phyloP scores from a whole-genome alignment of 1,284 basidiomycete genomes.

The Somion occarium region DNA sequence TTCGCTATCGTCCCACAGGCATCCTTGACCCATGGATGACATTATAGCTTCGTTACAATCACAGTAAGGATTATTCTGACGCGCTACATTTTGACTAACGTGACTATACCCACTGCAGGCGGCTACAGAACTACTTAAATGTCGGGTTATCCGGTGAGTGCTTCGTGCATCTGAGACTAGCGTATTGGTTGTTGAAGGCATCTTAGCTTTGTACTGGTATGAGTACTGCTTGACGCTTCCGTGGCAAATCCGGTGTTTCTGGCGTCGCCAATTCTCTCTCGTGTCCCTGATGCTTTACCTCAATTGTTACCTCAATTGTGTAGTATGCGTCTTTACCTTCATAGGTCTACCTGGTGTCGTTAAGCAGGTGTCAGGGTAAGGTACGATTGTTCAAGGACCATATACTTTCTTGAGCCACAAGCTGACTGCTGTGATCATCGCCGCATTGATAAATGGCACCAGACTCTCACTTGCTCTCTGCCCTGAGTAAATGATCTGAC shows the following conservation, averaged over 20 bases:
- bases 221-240: slow-evolving; percentile 2
- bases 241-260: not conserved
- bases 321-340: not conserved
- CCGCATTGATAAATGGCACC: not conserved
- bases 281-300: not conserved
- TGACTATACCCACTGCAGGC: not conserved
- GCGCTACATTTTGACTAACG: not conserved
- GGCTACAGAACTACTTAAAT: not conserved
- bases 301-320: not conserved
- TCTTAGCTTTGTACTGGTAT: slow-evolving; percentile 1
- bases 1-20: no score
- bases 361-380: not conserved
- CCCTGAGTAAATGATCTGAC: not conserved
- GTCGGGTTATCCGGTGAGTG: not conserved
- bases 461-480: not conserved
- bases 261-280: not conserved
- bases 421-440: not conserved
- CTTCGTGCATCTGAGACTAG: not conserved
- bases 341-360: not conserved
- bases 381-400: no score
- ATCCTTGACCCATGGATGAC: no score
- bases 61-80: not conserved
- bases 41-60: not conserved
- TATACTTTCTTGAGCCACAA: not conserved
- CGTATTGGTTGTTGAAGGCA: not conserved